Percentiles rank a stretch among this genome's conserved stretches.
Conservation (phyloP, 805 yeast species). For the Wickerhamiella cacticola region DNA sequence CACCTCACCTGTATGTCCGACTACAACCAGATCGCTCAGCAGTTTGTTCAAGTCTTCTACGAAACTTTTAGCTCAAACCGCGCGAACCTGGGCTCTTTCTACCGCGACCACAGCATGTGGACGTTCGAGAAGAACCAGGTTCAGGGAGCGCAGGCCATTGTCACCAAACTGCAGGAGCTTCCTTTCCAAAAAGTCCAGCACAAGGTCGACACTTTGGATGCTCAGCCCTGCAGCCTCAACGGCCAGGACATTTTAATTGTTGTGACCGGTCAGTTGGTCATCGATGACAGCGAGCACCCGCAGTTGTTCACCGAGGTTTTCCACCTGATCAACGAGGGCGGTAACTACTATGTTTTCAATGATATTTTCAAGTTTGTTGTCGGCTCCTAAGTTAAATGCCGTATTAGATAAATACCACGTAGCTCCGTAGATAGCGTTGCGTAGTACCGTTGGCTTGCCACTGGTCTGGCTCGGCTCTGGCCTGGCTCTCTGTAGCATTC, state of each 20-base stretch:
- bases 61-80: constrained; percentile 90
- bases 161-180: constrained; percentile 77
- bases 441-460: too few species aligned
- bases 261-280: constrained; percentile 91
- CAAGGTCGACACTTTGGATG: constrained; percentile 88
- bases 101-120: constrained; percentile 95
- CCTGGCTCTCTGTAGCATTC: too few species aligned
- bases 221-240: constrained; percentile 90
- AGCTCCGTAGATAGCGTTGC: too few species aligned
- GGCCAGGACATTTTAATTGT: constrained; percentile 83
- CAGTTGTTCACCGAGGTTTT: constrained; percentile 96
- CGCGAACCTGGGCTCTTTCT: constrained; percentile 79
- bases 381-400: constrained; percentile 13
- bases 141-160: constrained; percentile 87
- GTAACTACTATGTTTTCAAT: constrained; percentile 86
- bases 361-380: constrained; percentile 77
- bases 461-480: too few species aligned
- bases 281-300: constrained; percentile 89
- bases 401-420: too few species aligned
- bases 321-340: constrained; percentile 88
- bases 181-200: constrained; percentile 91
- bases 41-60: constrained; percentile 90
- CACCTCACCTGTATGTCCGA: constrained; percentile 21
- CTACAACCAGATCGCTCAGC: constrained; percentile 36
- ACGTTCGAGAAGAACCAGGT: constrained; percentile 90